These are phyloP conservation scores for Aspergillus fumigatus DNA, from an alignment of 2,329 filamentous ascomycete genomes.

Conservation along the genomic window DNA sequence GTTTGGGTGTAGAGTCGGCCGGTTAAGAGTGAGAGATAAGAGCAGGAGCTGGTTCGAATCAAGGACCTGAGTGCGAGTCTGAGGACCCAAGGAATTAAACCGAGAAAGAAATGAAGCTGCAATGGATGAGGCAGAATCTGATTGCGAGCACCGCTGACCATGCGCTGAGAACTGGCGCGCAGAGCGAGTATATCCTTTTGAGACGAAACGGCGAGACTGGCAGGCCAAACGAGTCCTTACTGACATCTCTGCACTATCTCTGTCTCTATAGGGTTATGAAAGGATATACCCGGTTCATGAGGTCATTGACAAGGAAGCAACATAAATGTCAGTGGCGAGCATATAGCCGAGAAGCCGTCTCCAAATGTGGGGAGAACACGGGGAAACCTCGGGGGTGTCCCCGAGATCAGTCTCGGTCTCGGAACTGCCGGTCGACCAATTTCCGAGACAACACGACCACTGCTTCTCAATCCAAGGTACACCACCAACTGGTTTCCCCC, in stretches of 20 bases:
- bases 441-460: background rate
- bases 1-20: conserved; percentile 40
- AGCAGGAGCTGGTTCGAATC: conserved; percentile 62
- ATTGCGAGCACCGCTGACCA: conserved; percentile 4
- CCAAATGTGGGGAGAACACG: background rate
- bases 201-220: background rate
- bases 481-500: background rate
- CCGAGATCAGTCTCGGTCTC: background rate
- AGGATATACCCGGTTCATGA: background rate
- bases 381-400: background rate
- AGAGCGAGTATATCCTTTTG: background rate
- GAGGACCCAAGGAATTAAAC: conserved; percentile 40
- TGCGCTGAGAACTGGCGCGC: conserved; percentile 12
- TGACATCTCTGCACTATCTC: background rate
- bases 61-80: conserved; percentile 48
- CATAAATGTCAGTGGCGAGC: background rate
- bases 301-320: background rate
- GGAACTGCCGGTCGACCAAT: background rate
- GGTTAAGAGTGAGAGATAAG: conserved; percentile 55
- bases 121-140: conserved; percentile 29
- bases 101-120: conserved; percentile 40
- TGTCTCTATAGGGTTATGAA: background rate
- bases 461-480: background rate
- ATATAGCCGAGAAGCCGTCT: background rate
- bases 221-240: background rate